phyloP scores from a whole-genome alignment of 441 rosid species.

The Gossypium lobatum region DNA sequence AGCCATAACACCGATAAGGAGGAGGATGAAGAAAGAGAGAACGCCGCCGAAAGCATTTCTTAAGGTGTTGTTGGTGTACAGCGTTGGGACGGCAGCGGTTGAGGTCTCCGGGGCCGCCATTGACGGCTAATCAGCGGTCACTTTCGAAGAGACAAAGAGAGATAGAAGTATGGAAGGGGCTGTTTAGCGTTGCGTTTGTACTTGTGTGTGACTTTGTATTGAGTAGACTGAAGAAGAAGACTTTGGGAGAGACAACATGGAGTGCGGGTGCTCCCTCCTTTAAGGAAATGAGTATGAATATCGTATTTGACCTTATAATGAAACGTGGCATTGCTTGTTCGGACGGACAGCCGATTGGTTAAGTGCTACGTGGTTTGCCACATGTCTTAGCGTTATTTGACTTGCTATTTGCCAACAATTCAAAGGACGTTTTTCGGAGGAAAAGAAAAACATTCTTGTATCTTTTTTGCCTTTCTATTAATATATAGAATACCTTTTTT shows the following conservation, averaged over 20 bases:
- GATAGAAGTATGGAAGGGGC: neutral
- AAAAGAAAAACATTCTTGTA: neutral
- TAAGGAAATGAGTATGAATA: constrained; percentile 19
- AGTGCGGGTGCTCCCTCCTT: constrained; percentile 11
- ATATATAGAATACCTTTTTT: neutral
- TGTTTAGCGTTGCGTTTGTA: constrained; percentile 5
- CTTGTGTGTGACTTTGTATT: neutral
- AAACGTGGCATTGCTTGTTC: constrained; percentile 8
- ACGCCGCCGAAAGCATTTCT: constrained; percentile 76
- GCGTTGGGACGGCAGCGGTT: constrained; percentile 20
- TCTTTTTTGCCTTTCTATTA: neutral
- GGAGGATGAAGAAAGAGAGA: constrained; percentile 70
- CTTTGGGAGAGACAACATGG: constrained; percentile 18
- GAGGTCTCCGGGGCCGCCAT: constrained; percentile 66
- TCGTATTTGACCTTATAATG: constrained; percentile 11
- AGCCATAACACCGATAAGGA: constrained; percentile 89
- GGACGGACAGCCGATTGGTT: constrained; percentile 16
- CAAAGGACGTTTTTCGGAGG: neutral
- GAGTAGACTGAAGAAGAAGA: constrained; percentile 16
- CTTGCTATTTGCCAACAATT: neutral
- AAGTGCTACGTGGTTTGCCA: constrained; percentile 25
- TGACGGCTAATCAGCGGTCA: constrained; percentile 33
- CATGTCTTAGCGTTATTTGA: constrained; percentile 23
- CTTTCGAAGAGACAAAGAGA: constrained; percentile 12
- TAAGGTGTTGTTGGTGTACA: constrained; percentile 22